These are phyloP conservation scores for Aaosphaeria arxii DNA, from an alignment of 2,329 filamentous ascomycete species.

Conservation along the genomic window DNA sequence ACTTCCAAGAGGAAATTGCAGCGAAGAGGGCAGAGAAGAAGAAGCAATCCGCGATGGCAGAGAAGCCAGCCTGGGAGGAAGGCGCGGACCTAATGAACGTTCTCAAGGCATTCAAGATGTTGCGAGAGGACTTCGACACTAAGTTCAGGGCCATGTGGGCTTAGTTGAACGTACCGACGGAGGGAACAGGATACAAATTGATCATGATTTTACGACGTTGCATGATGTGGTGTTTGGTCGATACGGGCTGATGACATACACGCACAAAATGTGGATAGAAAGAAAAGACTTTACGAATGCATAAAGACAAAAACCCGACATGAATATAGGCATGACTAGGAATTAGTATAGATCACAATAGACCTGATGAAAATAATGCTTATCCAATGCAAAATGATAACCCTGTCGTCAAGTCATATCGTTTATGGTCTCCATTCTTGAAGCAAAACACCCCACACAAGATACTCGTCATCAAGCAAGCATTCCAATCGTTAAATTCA, in stretches of 20 bases:
- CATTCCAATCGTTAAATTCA: neutral
- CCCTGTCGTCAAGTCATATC: neutral
- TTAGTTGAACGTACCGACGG: slow-evolving; percentile 22
- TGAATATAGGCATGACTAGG: too few species aligned
- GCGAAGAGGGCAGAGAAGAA: slow-evolving; percentile 23
- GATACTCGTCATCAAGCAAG: neutral
- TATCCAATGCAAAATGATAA: neutral
- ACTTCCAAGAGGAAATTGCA: slow-evolving; percentile 25
- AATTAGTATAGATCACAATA: too few species aligned
- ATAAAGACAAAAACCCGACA: too few species aligned
- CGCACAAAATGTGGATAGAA: too few species aligned
- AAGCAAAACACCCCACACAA: too few species aligned
- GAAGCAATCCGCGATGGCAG: slow-evolving; percentile 14
- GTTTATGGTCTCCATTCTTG: too few species aligned
- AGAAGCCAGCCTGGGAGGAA: slow-evolving; percentile 40
- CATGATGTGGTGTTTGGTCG: neutral
- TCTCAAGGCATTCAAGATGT: slow-evolving; percentile 55
- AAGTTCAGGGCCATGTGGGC: slow-evolving; percentile 64
- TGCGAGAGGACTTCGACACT: slow-evolving; percentile 60
- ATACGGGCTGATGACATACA: too few species aligned
- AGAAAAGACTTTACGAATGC: too few species aligned
- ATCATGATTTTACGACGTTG: neutral
- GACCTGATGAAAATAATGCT: neutral
- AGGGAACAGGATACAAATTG: neutral
- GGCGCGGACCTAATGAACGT: slow-evolving; percentile 54